Evolutionary conservation across 2,329 filamentous ascomycete genomes (phyloP), one percentile per base, ranked within the genome.

Genomic region (Epicoccum nigrum): DNA sequence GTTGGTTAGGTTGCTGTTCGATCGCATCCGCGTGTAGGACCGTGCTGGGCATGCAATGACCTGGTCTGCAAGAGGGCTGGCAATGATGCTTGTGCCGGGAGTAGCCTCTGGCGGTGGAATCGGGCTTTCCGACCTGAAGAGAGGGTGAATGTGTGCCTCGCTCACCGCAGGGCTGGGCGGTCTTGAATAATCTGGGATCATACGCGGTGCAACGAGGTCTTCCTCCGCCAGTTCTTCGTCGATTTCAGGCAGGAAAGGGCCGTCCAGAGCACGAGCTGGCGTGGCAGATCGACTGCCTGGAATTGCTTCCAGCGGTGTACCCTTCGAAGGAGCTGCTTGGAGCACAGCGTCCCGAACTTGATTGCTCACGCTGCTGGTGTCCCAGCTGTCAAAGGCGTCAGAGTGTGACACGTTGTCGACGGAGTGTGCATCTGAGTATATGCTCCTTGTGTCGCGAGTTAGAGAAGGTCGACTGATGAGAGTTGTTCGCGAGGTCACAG

Each of bases 311-410:
- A 92, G 78, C 44, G 82, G 81, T 23, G 79, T 80, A 27, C 75
- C 69, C 45, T 77, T 75, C 11, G 77, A 71, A 25, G 72, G 70
- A 8, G 47, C 63, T 65, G 35, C 55, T 43, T 68, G 62, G 42
- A 66, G 40, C 16, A 67, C 12, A 76, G 76, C 19, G 60, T 86
- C 82, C 21, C 84, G 80, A 59, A 80, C 82, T 57, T 86, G 82
- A 2, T 82, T 74, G 59, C 87, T 86, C 2, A 90, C 85, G 0
- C 79, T 78, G 0, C 86, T 88, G 0, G 86, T 89, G 63, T 91
- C 87, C 88, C 88, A 91, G 2, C 82, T 85, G 62, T 90, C 88
- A 62, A 91, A 90, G 1, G 83, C 83, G 54, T 88, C 86, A 2
- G 72, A 68, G 25, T 74, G 74, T 20, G 74, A 69, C 15, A 67